Conservation (phyloP, 2,329 filamentous ascomycete genomes). For the Emergomyces orientalis region DNA sequence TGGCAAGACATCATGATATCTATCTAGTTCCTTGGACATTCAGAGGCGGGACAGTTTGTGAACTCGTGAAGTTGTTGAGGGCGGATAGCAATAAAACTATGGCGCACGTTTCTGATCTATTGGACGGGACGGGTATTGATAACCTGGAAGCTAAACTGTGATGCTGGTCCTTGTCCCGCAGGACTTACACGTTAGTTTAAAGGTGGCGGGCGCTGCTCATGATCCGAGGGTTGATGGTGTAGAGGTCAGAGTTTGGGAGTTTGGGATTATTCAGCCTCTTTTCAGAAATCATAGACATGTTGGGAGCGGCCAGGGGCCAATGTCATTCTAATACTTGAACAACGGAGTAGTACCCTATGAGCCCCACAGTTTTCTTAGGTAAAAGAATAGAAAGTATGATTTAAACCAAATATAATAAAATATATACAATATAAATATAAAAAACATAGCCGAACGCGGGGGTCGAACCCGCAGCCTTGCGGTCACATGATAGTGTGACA, state of each 20-base stretch:
- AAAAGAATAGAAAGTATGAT: too few species aligned
- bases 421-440: too few species aligned
- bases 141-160: not conserved
- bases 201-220: not conserved
- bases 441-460: slow-evolving; percentile 32
- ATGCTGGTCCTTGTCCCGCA: not conserved
- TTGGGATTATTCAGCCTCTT: too few species aligned
- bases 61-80: not conserved
- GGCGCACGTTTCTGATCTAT: not conserved
- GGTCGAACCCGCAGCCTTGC: slow-evolving; percentile 37
- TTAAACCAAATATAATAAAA: too few species aligned
- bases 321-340: too few species aligned
- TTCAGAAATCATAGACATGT: too few species aligned
- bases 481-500: slow-evolving; percentile 17
- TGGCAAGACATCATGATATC: not conserved
- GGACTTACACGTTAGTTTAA: not conserved
- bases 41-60: not conserved
- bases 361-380: too few species aligned
- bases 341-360: too few species aligned
- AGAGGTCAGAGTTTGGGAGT: not conserved
- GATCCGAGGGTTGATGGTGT: not conserved
- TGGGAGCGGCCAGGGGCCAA: too few species aligned
- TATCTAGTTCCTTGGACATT: not conserved
- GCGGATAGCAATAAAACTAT: not conserved
- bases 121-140: not conserved